Evolutionary conservation across 2,329 filamentous ascomycete genomes (phyloP).

Genomic region (Epichloe gansuensis): DNA sequence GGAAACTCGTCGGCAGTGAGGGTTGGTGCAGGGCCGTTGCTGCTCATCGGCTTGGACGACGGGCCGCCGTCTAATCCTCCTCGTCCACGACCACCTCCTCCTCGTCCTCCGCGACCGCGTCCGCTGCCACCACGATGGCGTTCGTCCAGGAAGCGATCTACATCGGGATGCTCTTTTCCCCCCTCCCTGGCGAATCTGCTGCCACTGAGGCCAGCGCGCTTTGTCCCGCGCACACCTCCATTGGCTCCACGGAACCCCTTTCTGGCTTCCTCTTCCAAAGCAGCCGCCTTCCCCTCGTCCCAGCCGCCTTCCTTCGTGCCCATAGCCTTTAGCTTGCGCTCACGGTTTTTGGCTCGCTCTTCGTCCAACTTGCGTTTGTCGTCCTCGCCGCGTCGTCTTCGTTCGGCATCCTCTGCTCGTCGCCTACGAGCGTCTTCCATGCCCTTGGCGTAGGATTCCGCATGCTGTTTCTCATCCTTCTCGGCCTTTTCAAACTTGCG

Average conservation of each 20-base stretch:
- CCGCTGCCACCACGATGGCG: slow-evolving; percentile 21
- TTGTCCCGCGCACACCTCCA: slow-evolving; percentile 27
- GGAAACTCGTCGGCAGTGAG: slow-evolving; percentile 24
- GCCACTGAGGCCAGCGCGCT: slow-evolving; percentile 23
- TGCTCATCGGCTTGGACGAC: slow-evolving; percentile 6
- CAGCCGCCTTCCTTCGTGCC: slow-evolving; percentile 40
- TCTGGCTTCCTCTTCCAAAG: slow-evolving; percentile 27
- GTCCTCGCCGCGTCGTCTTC: slow-evolving; percentile 37
- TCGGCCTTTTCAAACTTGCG: slow-evolving; percentile 46
- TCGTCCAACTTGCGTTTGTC: slow-evolving; percentile 40
- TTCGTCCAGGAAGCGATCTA: slow-evolving; percentile 25
- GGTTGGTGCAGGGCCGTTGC: slow-evolving; percentile 6
- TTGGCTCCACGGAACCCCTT: slow-evolving; percentile 30
- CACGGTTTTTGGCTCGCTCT: slow-evolving; percentile 46
- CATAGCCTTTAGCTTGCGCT: slow-evolving; percentile 48
- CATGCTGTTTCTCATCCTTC: slow-evolving; percentile 43
- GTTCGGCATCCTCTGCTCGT: slow-evolving; percentile 38
- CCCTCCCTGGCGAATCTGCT: slow-evolving; percentile 29
- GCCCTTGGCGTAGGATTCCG: slow-evolving; percentile 38
- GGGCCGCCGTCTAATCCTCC: slow-evolving; percentile 8
- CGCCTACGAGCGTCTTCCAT: slow-evolving; percentile 42
- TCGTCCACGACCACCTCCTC: slow-evolving; percentile 23
- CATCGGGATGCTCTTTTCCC: slow-evolving; percentile 19
- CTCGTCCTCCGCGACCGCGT: slow-evolving; percentile 17
- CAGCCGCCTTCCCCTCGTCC: slow-evolving; percentile 44